Evolutionary conservation across 2,329 filamentous ascomycete genomes (phyloP).

Genomic region (Cladosporium colombiae): DNA sequence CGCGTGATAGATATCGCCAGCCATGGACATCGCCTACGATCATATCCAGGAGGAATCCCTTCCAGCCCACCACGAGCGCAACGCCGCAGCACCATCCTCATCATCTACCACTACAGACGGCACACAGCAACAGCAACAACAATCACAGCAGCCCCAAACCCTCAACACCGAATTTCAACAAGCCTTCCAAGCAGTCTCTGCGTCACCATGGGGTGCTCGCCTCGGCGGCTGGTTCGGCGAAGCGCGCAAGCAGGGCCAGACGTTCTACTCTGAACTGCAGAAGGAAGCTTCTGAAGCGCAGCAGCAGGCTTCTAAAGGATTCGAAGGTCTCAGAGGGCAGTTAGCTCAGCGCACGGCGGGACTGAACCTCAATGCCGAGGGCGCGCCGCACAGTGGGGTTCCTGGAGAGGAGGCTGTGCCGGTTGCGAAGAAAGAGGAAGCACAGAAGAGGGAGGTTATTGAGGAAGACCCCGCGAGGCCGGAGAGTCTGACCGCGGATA

Average conservation of each 20-base stretch:
- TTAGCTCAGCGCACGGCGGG: constrained; percentile 33
- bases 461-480: constrained; percentile 34
- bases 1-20: background rate
- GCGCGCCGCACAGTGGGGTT: constrained; percentile 4
- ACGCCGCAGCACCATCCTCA: constrained; percentile 40
- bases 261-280: constrained; percentile 78
- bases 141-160: constrained; percentile 41
- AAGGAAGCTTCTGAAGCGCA: constrained; percentile 76
- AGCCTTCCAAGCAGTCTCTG: constrained; percentile 89
- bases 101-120: constrained; percentile 20
- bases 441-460: constrained; percentile 23
- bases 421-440: constrained; percentile 9
- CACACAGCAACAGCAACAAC: constrained; percentile 28
- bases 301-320: constrained; percentile 73
- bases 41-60: constrained; percentile 86
- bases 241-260: constrained; percentile 89
- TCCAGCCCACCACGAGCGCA: constrained; percentile 51
- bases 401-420: constrained; percentile 33
- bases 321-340: constrained; percentile 64
- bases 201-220: constrained; percentile 85
- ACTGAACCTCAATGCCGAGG: constrained; percentile 29
- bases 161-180: constrained; percentile 90
- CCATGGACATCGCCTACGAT: constrained; percentile 98
- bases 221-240: constrained; percentile 87
- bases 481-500: constrained; percentile 51